Evolutionary conservation across 139 green algal species (phyloP), one percentile per base, ranked within the genome.

Genomic region (Desmodesmus armatus): DNA sequence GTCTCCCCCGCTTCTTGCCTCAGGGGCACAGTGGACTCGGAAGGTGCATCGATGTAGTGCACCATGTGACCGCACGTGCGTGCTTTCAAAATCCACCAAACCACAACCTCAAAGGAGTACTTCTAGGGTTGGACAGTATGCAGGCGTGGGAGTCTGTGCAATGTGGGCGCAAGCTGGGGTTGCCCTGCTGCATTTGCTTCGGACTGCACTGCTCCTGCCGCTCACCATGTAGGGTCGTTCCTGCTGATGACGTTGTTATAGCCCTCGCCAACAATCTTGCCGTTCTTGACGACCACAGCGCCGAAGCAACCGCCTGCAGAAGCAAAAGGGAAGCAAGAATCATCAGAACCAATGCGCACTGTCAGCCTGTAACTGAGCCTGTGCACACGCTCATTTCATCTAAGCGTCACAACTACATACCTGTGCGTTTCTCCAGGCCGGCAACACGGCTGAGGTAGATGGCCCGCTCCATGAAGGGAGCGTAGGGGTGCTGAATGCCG

Each of bases 151-250:
- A n/a, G 43, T 79, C 41, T n/a, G n/a, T n/a, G n/a, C n/a, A n/a
- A n/a, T n/a, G n/a, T n/a, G n/a, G n/a, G n/a, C n/a, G n/a, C n/a
- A n/a, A n/a, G n/a, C n/a, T n/a, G n/a, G n/a, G n/a, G n/a, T n/a
- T n/a, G n/a, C n/a, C n/a, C 51, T 62, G 51, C 51, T 62, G 51
- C 51, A 62, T 27, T 21, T 29, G 4, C 51, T 62, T 17, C 7
- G 25, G 25, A 37, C 3, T 27, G n/a, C 21, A 27, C 60, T 67
- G 60, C 13, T 2, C 7, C 47, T 67, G 39, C 37, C 69, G 29
- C 88, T 84, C 78, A 88, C 85, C 86, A 91, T 25, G 87, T 92
- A 33, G 89, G 89, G 27, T 92, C 89, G 40, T 82, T 88, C 35
- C 85, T 37, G 19, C 70, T 77, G 39, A 92, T 37, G 11, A 92